A percentile compares a stretch with the other conserved stretches of the same genome.
phyloP scores from a whole-genome alignment of 306 rosid species.

The Sophora flavescens region DNA sequence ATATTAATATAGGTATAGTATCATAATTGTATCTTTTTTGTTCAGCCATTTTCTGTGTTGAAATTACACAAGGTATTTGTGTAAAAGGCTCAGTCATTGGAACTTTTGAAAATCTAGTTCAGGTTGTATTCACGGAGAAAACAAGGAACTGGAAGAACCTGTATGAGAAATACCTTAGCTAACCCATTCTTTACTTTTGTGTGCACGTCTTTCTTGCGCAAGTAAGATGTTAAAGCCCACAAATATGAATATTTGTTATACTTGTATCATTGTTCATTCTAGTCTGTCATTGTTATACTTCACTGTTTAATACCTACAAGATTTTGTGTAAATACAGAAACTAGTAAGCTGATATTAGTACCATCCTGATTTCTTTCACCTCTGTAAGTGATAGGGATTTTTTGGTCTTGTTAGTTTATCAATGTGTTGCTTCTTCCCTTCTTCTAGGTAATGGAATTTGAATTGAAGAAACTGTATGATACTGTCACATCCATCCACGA shows the following conservation, averaged over 20 bases:
- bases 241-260: not conserved
- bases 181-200: conserved; percentile 12
- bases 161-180: conserved; percentile 27
- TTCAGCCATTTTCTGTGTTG: not conserved
- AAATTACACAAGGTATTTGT: not conserved
- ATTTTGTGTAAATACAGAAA: conserved; percentile 23
- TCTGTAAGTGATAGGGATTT: not conserved
- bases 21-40: not conserved
- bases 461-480: conserved; percentile 78
- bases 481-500: conserved; percentile 80
- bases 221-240: conserved; percentile 16
- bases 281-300: not conserved
- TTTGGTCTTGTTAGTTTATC: conserved; percentile 27
- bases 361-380: conserved; percentile 20
- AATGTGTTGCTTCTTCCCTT: conserved; percentile 37
- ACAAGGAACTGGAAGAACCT: conserved; percentile 11
- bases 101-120: conserved; percentile 28
- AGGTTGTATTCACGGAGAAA: conserved; percentile 36
- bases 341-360: conserved; percentile 3
- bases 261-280: not conserved
- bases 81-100: not conserved
- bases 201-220: conserved; percentile 11
- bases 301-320: conserved; percentile 29
- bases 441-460: conserved; percentile 83
- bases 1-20: conserved; percentile 29